Conservation (phyloP, 345 rosid genomes). For the Turnera subulata region DNA sequence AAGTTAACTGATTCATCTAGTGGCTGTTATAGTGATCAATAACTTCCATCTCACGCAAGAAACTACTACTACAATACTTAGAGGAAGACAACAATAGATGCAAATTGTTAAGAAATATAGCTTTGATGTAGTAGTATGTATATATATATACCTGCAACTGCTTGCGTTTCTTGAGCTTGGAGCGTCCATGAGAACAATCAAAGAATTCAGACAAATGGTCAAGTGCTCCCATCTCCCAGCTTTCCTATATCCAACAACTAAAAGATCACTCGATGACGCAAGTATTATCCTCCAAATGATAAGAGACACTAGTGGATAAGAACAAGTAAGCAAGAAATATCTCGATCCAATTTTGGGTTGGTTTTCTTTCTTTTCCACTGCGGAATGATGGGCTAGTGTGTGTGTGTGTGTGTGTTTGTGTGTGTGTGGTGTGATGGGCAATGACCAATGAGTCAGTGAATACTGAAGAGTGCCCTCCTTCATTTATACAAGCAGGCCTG, state of each 20-base stretch:
- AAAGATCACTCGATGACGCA: no score
- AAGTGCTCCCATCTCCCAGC: constrained; percentile 63
- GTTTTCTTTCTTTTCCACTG: background rate
- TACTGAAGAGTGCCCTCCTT: no score
- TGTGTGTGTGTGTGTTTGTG: background rate
- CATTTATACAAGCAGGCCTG: background rate
- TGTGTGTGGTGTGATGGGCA: no score
- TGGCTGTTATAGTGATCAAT: no score
- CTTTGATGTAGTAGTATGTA: no score
- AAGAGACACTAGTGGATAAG: background rate
- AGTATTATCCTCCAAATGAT: background rate
- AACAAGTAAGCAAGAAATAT: background rate
- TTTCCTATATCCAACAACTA: no score
- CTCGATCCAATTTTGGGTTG: background rate
- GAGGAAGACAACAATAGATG: no score
- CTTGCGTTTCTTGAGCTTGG: constrained; percentile 54
- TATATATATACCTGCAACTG: constrained; percentile 72
- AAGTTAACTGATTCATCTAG: no score
- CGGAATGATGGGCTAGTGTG: background rate
- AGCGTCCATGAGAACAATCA: constrained; percentile 60
- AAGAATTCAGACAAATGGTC: constrained; percentile 80
- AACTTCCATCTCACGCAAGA: no score
- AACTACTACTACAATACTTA: no score
- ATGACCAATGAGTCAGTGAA: no score
- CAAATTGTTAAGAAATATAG: no score